Evolutionary conservation across 2,329 filamentous ascomycete species (phyloP), one percentile per base, ranked within the genome.

Genomic region (Phaeophleospora eucalypticola): DNA sequence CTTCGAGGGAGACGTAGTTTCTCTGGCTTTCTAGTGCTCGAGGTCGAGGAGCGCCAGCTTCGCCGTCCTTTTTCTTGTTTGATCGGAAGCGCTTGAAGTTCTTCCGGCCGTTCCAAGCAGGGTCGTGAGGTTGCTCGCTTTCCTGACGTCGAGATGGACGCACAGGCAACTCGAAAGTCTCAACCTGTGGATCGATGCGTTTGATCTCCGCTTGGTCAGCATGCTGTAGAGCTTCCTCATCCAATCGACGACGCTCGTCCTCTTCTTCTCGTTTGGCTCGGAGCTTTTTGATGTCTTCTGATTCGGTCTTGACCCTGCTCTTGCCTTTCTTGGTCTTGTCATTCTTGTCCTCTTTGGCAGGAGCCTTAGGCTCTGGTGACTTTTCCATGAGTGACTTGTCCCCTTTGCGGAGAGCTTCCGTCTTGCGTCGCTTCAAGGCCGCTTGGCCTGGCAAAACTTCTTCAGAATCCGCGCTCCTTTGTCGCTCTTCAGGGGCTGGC

Each of bases 91-190:
- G 86, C 67, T 98, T 98, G 72, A 95, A 98, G 63, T 98, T 97
- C 68, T 89, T 91, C 36, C 91, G 79, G 0, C 91, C 93, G 63
- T 96, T 95, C 93, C 93, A 98, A 1, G 88, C 82, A 56, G 96
- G 36, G 6, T 45, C 15, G 21, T 33, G 8, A 16, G n/a, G 7
- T 16, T 33, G 34, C n/a, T 17, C 14, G 4, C 17, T 33, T 17
- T 4, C 16, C 12, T 34, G 27, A 8, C 47, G 43, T 24, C 36
- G 45, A 3, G 21, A 14, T 15, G 34, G 24, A 20, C 63, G 62
- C 0, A 65, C 60, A 18, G 74, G 77, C 0, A 96, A 64, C 7
- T 85, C 76, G 68, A 95, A 87, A 53, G 85, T 79, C 61, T 93
- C 87, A 41, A 52, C 36, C 4, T 42, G 29, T 12, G 42, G 43